Conservation (phyloP, 1,284 basidiomycete species). For the Fomitopsis palustris region DNA sequence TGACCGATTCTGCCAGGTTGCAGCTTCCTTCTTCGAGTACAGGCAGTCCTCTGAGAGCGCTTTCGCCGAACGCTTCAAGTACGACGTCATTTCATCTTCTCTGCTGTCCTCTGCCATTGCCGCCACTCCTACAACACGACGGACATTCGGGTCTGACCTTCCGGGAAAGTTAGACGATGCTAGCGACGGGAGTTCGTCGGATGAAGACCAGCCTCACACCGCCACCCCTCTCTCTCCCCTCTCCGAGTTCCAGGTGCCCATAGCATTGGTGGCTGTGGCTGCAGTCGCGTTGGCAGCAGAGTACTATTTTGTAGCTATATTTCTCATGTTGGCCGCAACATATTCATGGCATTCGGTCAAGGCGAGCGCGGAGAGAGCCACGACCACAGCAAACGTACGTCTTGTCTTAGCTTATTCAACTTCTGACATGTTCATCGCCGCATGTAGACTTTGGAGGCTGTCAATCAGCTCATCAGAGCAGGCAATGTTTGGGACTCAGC, state of each 20-base stretch:
- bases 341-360: slow-evolving; percentile 38
- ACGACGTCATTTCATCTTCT: slow-evolving; percentile 80
- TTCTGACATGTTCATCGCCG: not conserved
- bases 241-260: slow-evolving; percentile 12
- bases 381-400: slow-evolving; percentile 47
- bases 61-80: slow-evolving; percentile 80
- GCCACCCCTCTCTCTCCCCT: not conserved
- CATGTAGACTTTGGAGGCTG: slow-evolving; percentile 53
- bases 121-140: slow-evolving; percentile 21
- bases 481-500: slow-evolving; percentile 69
- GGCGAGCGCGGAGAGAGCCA: slow-evolving; percentile 37
- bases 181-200: slow-evolving; percentile 6
- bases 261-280: slow-evolving; percentile 25
- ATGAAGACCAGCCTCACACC: not conserved
- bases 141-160: slow-evolving; percentile 23
- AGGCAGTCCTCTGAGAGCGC: slow-evolving; percentile 24
- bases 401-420: slow-evolving; percentile 1
- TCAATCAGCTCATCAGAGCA: slow-evolving; percentile 63
- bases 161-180: slow-evolving; percentile 20
- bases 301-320: slow-evolving; percentile 42
- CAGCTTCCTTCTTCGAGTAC: slow-evolving; percentile 30
- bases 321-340: slow-evolving; percentile 37
- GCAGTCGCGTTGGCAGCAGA: slow-evolving; percentile 46
- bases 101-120: slow-evolving; percentile 53
- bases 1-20: slow-evolving; percentile 18